These are phyloP conservation scores for Kluyveromyces wickerhamii DNA, from an alignment of 805 yeast species.

Conservation along the genomic window DNA sequence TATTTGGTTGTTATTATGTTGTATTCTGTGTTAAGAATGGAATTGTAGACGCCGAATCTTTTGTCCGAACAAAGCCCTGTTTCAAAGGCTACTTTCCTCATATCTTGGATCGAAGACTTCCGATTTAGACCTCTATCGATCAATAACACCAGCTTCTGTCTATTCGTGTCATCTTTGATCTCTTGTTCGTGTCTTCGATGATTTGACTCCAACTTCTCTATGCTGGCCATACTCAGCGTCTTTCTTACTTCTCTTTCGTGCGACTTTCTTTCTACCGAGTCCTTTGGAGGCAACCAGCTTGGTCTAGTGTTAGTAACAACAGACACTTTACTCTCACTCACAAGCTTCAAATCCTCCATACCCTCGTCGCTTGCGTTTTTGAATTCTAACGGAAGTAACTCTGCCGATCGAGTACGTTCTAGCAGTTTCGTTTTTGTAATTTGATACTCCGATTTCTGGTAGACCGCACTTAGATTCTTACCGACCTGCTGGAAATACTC, in stretches of 20 bases:
- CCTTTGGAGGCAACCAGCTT: constrained; percentile 64
- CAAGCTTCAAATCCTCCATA: constrained; percentile 51
- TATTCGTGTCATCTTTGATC: constrained; percentile 22
- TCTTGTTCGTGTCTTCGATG: constrained; percentile 20
- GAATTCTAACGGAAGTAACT: constrained; percentile 32
- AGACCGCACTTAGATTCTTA: constrained; percentile 35
- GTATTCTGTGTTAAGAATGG: constrained; percentile 19
- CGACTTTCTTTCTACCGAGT: constrained; percentile 39
- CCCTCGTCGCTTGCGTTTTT: constrained; percentile 33
- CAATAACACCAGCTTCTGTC: constrained; percentile 19
- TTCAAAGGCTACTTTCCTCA: constrained; percentile 26
- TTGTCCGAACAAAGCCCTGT: constrained; percentile 20
- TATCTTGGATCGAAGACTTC: constrained; percentile 21
- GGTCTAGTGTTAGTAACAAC: constrained; percentile 57
- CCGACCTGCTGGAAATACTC: constrained; percentile 31
- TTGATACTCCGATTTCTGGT: constrained; percentile 32
- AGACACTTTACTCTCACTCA: constrained; percentile 53
- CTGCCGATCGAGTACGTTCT: constrained; percentile 30
- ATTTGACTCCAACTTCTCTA: constrained; percentile 26
- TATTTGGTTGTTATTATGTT: constrained; percentile 18
- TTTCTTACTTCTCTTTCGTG: constrained; percentile 51
- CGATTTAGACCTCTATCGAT: constrained; percentile 28
- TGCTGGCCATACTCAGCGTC: constrained; percentile 28
- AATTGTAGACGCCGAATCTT: constrained; percentile 18
- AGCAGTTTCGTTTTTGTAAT: constrained; percentile 32